Base-by-base conservation (phyloP, 768 basidiomycete genomes). In the Tylopilus sp. region DNA sequence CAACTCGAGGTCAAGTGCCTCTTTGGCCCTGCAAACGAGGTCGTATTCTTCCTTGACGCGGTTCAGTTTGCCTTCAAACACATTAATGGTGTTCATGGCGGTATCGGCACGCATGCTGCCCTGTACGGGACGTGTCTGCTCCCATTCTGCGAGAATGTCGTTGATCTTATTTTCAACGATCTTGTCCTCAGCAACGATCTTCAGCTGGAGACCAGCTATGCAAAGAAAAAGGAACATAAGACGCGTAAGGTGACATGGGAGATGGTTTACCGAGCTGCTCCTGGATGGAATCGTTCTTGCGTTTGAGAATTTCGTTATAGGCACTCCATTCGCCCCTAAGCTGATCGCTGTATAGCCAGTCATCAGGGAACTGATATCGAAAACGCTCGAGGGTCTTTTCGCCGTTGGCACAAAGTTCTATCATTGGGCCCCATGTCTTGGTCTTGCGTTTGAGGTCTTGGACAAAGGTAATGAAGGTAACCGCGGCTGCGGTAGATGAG, bases 151-250 rank as follows among this genome's bases (percentile, higher is more conserved):
- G 15, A 97, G 77, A 51, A 93, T 80, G 61, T 97, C 94, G 61
- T 80, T 86, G 64, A 98, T 94, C 74, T 92, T 94, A 71, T 92
- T 91, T 75, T 95, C 92, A 1, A 98, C 84, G 48, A 98, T 93
- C 75, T 95, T 95, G 76, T 98, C 97, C 69, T 99, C 94, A 2
- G 97, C 94, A n/a, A 95, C 91, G 68, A 99, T 95, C 79, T 98
- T 99, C 56, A 98, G 77, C 70, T 98, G 97, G n/a, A 99, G 77
- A 1, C 95, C 97, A 56, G 92, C 95, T 95, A 53, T 4, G 28
- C 28, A 28, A 4, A 56, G 36, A 36, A 4, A 30, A 4, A 33
- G n/a, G n/a, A n/a, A n/a, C n/a, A 40, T 28, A 33, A 59, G 58
- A 44, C 40, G 45, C 18, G 11, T 41, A 26, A 11, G n/a, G 47